These are phyloP conservation scores for Kuraishia hungarica DNA, from an alignment of 805 yeast species.

Conservation along the genomic window DNA sequence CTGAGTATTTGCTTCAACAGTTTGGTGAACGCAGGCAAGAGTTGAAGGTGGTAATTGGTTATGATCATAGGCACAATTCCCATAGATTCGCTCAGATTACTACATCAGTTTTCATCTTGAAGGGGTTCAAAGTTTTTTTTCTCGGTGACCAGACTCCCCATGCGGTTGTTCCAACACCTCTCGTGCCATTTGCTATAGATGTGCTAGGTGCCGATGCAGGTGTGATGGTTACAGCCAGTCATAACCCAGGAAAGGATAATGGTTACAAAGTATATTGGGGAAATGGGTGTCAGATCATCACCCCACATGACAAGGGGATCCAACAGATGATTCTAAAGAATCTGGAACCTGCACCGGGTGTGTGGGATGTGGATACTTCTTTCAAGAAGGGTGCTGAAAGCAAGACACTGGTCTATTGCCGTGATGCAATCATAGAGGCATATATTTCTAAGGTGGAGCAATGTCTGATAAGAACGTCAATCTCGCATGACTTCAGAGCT, in stretches of 20 bases:
- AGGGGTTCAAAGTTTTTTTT: constrained; percentile 64
- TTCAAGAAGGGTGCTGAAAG: constrained; percentile 9
- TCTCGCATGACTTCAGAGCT: constrained; percentile 32
- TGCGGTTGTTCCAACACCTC: constrained; percentile 66
- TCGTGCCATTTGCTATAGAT: constrained; percentile 85
- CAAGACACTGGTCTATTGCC: constrained; percentile 26
- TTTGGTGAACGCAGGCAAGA: constrained; percentile 15
- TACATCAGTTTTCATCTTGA: constrained; percentile 59
- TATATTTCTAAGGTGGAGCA: constrained; percentile 29
- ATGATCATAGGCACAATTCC: constrained; percentile 86
- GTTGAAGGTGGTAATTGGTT: constrained; percentile 67
- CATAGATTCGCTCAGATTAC: constrained; percentile 70
- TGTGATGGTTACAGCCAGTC: constrained; percentile 89
- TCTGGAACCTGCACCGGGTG: constrained; percentile 48
- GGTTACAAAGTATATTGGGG: constrained; percentile 92
- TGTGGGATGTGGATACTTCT: constrained; percentile 35
- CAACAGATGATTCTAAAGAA: constrained; percentile 55
- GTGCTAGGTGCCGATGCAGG: constrained; percentile 61
- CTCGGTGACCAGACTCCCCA: constrained; percentile 31
- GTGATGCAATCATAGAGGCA: constrained; percentile 28
- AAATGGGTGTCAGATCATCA: constrained; percentile 93
- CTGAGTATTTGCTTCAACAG: constrained; percentile 33
- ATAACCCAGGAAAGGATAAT: constrained; percentile 77
- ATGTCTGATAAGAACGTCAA: constrained; percentile 22
- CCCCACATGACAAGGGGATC: constrained; percentile 78